Conservation (phyloP, 768 basidiomycete genomes). For the Suillus subluteus region DNA sequence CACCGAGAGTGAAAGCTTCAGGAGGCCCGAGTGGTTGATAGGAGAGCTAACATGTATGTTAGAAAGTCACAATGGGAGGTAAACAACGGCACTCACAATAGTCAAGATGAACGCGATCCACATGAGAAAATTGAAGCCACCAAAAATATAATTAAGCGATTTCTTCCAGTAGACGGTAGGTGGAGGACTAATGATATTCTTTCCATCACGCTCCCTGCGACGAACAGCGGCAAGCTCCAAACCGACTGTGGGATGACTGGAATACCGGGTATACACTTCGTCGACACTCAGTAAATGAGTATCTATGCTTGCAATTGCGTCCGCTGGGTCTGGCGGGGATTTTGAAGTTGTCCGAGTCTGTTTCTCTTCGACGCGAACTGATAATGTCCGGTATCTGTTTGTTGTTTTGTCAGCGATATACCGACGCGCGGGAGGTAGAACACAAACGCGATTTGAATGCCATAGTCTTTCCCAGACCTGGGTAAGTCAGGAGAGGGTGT, state of each 20-base stretch:
- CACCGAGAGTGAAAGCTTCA: slow-evolving; percentile 56
- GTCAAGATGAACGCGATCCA: slow-evolving; percentile 3
- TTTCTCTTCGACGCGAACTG: slow-evolving; percentile 35
- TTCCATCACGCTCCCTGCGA: slow-evolving; percentile 46
- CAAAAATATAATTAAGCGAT: slow-evolving; percentile 54
- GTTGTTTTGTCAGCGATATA: background rate
- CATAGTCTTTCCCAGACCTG: background rate
- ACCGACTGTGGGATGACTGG: slow-evolving; percentile 48
- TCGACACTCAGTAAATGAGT: slow-evolving; percentile 42
- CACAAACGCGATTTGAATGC: slow-evolving; percentile 10
- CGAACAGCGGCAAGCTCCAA: slow-evolving; percentile 54
- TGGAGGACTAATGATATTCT: slow-evolving; percentile 55
- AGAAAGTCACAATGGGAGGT: slow-evolving; percentile 44
- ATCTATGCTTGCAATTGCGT: slow-evolving; percentile 43
- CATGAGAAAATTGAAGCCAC: slow-evolving; percentile 26
- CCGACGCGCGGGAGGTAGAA: background rate
- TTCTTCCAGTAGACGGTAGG: slow-evolving; percentile 47
- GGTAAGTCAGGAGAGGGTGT: background rate
- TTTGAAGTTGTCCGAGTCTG: background rate
- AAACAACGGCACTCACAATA: slow-evolving; percentile 51
- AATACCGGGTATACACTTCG: slow-evolving; percentile 49
- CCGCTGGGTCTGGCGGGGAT: slow-evolving; percentile 26
- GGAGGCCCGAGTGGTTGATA: slow-evolving; percentile 56
- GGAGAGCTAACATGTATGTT: slow-evolving; percentile 3
- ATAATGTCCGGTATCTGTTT: slow-evolving; percentile 39